Conservation (phyloP, 306 rosid genomes). For the Pyrus bretschneideri region DNA sequence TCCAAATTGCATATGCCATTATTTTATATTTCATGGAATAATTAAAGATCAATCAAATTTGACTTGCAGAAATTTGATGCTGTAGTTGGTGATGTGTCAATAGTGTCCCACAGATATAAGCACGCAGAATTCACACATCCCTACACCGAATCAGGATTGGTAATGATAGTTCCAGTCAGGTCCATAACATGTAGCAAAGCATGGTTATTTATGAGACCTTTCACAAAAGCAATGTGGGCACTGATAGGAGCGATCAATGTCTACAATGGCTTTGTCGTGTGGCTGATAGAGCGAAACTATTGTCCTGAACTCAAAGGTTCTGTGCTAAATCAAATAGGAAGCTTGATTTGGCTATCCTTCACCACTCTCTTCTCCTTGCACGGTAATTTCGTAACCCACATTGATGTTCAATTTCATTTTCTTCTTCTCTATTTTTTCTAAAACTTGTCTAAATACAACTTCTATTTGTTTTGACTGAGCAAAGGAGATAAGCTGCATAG, state of each 20-base stretch:
- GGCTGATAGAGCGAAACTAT: slow-evolving; percentile 41
- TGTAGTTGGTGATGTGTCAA: slow-evolving; percentile 41
- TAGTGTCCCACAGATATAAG: slow-evolving; percentile 18
- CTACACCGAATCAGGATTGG: slow-evolving; percentile 39
- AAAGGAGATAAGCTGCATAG: slow-evolving; percentile 31
- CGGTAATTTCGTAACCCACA: slow-evolving; percentile 20
- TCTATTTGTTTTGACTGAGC: not conserved
- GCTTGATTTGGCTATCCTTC: slow-evolving; percentile 34
- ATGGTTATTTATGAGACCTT: slow-evolving; percentile 43
- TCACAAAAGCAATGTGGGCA: slow-evolving; percentile 41
- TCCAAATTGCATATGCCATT: not conserved
- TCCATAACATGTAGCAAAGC: slow-evolving; percentile 14
- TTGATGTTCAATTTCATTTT: not conserved
- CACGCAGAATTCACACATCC: slow-evolving; percentile 41
- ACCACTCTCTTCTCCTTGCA: slow-evolving; percentile 34
- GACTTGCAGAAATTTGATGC: slow-evolving; percentile 35
- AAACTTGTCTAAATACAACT: not conserved
- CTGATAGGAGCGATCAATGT: slow-evolving; percentile 17
- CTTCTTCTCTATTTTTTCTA: not conserved
- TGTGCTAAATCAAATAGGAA: slow-evolving; percentile 30
- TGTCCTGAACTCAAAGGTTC: slow-evolving; percentile 27
- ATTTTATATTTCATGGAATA: not conserved
- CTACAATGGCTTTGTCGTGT: slow-evolving; percentile 46
- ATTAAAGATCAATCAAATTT: not conserved
- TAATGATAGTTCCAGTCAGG: slow-evolving; percentile 38